phyloP scores from a whole-genome alignment of 2,329 filamentous ascomycete genomes.

The Ophiosphaerella korrae region DNA sequence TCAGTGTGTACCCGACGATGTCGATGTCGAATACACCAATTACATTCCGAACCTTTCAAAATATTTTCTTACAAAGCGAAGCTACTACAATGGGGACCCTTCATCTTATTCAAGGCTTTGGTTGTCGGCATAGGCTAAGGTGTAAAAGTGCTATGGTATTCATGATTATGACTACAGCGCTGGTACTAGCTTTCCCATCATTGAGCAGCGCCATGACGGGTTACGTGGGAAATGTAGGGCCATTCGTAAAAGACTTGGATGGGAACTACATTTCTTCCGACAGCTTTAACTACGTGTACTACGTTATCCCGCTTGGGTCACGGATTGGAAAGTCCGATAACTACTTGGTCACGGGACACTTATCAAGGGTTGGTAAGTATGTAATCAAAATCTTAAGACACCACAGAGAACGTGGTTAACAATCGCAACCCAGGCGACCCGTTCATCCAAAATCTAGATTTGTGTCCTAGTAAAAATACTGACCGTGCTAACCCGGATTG shows the following conservation, averaged over 20 bases:
- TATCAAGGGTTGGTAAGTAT: background rate
- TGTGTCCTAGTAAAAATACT: no score
- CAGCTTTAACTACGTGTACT: constrained; percentile 1
- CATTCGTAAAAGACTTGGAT: constrained; percentile 6
- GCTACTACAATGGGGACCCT: background rate
- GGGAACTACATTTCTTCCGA: constrained; percentile 3
- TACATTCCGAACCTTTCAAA: constrained; percentile 5
- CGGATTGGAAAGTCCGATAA: constrained; percentile 6
- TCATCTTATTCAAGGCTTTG: constrained; percentile 4
- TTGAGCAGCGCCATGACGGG: constrained; percentile 19
- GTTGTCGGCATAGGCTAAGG: background rate
- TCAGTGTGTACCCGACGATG: constrained; percentile 19
- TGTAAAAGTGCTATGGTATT: constrained; percentile 19
- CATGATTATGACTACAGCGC: constrained; percentile 14
- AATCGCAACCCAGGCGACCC: background rate
- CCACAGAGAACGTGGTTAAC: background rate
- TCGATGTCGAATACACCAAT: constrained; percentile 21
- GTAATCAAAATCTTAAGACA: background rate
- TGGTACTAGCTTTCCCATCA: constrained; percentile 15
- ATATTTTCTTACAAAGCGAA: constrained; percentile 1
- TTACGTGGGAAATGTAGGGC: constrained; percentile 11
- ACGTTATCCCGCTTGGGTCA: constrained; percentile 13
- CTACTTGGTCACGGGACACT: background rate
- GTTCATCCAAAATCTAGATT: no score
- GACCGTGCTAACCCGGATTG: no score